Base-by-base conservation (phyloP, 192 early-diverging fungal species). In the Dissophora globulifera region DNA sequence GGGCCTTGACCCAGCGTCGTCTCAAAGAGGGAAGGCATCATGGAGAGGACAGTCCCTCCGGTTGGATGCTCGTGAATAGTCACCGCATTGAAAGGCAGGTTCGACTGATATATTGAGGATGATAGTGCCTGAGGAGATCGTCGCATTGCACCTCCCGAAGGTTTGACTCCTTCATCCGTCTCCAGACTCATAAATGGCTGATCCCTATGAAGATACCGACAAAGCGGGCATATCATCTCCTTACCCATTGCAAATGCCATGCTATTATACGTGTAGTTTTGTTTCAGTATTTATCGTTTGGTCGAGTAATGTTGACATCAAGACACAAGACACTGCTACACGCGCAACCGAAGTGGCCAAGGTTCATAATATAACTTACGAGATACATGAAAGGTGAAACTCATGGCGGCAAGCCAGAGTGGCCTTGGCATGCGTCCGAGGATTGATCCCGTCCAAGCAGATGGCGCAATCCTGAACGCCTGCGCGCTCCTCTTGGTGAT, bases 201-300 rank as follows among this genome's bases (percentile, higher is more conserved):
- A 45, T 76, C 64, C 29, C 67, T 67, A 52, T 76, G 72, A 1
- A 76, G 43, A 32, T 67, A 76, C 26, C 72, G 72, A 48, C 72
- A 76, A 0, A 76, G 46, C 15, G 72, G 72, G 57, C 72, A 76
- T 17, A 76, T 31, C 72, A 76, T 76, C 22, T 76, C 72, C 23
- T 67, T 76, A 7, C 72, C 64, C 57, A 76, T 61, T 13, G 62
- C 56, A 54, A 76, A 76, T 2, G 72, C 72, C 72, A 76, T 76
- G 19, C 72, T 72, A 58, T 12, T n/a, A n/a, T 4, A 54, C 9
- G 19, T 27, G 32, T 5, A 3, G 23, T 13, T 23, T 23, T 7
- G 29, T 20, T 4, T 2, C 31, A 47, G 12, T 16, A 11, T 40
- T 2, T 8, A 57, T 57, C 25, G 20, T 26, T 58, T 58, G 26